phyloP scores from a whole-genome alignment of 2,329 filamentous ascomycete species.

The Talaromyces verruculosus region DNA sequence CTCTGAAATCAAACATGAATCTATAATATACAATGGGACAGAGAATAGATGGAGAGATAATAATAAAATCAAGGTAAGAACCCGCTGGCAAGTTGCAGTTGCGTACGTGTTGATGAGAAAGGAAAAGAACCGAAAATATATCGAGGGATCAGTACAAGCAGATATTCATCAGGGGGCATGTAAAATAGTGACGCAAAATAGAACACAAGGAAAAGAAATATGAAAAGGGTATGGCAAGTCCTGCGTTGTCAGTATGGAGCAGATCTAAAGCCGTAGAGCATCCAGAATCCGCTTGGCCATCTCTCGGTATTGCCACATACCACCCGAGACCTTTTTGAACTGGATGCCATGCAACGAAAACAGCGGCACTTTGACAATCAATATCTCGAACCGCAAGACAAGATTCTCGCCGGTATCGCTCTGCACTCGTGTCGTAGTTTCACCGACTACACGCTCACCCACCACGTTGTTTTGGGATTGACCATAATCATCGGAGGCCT shows the following conservation, averaged over 20 bases:
- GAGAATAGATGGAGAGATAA: slow-evolving; percentile 12
- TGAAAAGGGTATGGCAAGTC: not conserved
- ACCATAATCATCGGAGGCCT: slow-evolving; percentile 76
- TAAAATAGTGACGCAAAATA: not conserved
- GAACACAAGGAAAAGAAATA: slow-evolving; percentile 1
- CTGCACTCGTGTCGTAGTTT: slow-evolving; percentile 89
- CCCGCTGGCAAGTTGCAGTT: not conserved
- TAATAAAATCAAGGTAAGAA: not conserved
- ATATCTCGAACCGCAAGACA: slow-evolving; percentile 87
- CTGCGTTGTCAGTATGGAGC: not conserved
- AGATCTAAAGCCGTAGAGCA: slow-evolving; percentile 70
- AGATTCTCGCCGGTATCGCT: slow-evolving; percentile 83
- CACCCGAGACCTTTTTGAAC: slow-evolving; percentile 93
- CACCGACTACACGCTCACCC: slow-evolving; percentile 67
- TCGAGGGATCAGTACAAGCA: slow-evolving; percentile 5
- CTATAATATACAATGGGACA: slow-evolving; percentile 23
- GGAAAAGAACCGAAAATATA: slow-evolving; percentile 13
- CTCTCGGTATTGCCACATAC: slow-evolving; percentile 98
- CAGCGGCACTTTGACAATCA: slow-evolving; percentile 95
- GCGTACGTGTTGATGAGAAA: not conserved
- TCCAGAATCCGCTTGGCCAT: slow-evolving; percentile 95
- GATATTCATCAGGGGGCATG: slow-evolving; percentile 12
- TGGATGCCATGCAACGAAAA: slow-evolving; percentile 92
- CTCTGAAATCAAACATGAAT: slow-evolving; percentile 16
- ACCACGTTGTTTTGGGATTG: slow-evolving; percentile 44